Evolutionary conservation across 1,284 basidiomycete species (phyloP), one percentile per base, ranked within the genome.

Genomic region (Vanrija sp.): DNA sequence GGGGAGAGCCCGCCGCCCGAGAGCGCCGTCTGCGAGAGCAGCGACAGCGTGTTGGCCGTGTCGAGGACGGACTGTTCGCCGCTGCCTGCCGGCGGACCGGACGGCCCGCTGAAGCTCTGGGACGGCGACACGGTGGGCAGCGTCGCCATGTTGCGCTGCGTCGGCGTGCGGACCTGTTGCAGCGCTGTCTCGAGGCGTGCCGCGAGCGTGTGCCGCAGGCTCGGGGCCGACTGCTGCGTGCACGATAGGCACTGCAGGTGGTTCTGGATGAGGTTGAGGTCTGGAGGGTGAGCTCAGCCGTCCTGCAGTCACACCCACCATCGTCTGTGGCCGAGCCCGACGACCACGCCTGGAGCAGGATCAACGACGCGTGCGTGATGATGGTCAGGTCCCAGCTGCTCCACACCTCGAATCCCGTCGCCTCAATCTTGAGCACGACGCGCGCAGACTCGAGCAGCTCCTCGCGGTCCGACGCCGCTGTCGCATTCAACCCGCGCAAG

Each of bases 301-400:
- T 18, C 7, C 4, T 15, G 14, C 6, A 4, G n/a, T n/a, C n/a
- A 34, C 5, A 25, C 51, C 43, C 26, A 52, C 55, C 56, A 25
- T 53, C 47, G 16, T 56, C 56, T 23, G 51, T 45, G 5, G 54
- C 55, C 3, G 51, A 51, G 9, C 59, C 62, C 6, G 55, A 46
- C 1, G 56, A 57, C 49, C 54, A 58, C n/a, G 62, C 60, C 25
- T 55, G 52, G 5, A 61, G 51, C 3, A 64, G 57, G 34, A 61
- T 49, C 14, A 61, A 47, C 16, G 59, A 61, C 21, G 59, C 59
- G 18, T 59, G 58, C 9, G 62, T 63, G 25, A 63, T 46, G 21
- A 63, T 60, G 51, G 56, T 43, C 16, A 63, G 57, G 38, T 63
- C 62, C 62, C 62, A 63, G 43, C 54, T 54, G 26, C 56, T 58